Percentiles rank a stretch among this genome's conserved stretches.
These are phyloP conservation scores for Cyclotella cryptica DNA, from an alignment of 108 stramenopile species.

Conservation along the genomic window DNA sequence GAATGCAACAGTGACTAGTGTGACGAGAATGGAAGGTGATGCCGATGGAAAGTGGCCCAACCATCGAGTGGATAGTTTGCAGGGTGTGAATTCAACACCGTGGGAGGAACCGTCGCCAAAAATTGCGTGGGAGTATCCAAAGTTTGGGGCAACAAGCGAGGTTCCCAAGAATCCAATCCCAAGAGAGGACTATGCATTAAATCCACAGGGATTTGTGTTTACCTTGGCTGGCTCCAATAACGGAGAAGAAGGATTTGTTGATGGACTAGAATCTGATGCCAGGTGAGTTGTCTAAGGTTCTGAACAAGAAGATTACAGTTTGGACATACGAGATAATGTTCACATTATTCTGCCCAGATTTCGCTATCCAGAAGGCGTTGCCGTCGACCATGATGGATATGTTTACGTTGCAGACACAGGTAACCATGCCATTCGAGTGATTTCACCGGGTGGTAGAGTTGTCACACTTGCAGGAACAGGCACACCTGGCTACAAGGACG, in stretches of 20 bases:
- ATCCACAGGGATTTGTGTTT: constrained; percentile 62
- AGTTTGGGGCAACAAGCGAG: constrained; percentile 25
- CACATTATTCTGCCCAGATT: constrained; percentile 40
- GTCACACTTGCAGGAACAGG: constrained; percentile 77
- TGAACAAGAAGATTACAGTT: background rate
- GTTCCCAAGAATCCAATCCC: constrained; percentile 43
- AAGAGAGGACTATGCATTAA: constrained; percentile 33
- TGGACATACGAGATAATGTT: background rate
- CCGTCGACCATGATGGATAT: constrained; percentile 84
- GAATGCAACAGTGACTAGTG: constrained; percentile 20
- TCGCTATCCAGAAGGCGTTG: constrained; percentile 74
- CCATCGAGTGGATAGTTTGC: constrained; percentile 23
- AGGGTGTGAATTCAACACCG: constrained; percentile 49
- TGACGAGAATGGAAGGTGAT: constrained; percentile 26
- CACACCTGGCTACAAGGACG: constrained; percentile 44
- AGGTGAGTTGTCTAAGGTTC: constrained; percentile 24
- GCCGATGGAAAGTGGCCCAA: constrained; percentile 43
- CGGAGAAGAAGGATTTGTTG: constrained; percentile 65
- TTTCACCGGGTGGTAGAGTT: constrained; percentile 64
- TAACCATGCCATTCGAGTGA: constrained; percentile 82
- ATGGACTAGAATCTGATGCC: constrained; percentile 65
- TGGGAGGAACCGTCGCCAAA: constrained; percentile 43
- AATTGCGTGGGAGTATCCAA: constrained; percentile 67
- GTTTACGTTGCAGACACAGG: constrained; percentile 88
- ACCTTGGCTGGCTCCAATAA: constrained; percentile 57